phyloP scores from a whole-genome alignment of 2,329 filamentous ascomycete species.

The Penicillium olsonii region DNA sequence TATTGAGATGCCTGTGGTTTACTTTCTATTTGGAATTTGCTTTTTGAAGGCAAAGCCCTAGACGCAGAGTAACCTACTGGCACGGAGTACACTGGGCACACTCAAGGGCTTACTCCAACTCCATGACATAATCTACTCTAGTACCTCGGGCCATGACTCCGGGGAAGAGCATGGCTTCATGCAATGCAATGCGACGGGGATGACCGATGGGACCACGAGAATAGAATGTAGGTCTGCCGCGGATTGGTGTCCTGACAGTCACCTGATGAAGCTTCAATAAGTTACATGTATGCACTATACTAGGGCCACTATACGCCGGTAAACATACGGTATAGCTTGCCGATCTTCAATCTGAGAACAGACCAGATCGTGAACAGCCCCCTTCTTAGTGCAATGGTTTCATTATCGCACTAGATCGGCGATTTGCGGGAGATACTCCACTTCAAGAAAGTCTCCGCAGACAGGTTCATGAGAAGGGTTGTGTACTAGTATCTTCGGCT shows the following conservation, averaged over 20 bases:
- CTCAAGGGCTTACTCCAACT: background rate
- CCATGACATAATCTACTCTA: conserved; percentile 5
- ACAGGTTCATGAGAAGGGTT: conserved; percentile 11
- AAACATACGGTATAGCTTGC: conserved; percentile 9
- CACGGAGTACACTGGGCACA: too few species aligned
- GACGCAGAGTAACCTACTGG: too few species aligned
- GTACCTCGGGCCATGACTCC: conserved; percentile 10
- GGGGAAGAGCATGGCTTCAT: conserved; percentile 23
- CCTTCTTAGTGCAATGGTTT: conserved; percentile 1
- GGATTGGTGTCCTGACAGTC: conserved; percentile 20
- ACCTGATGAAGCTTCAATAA: conserved; percentile 19
- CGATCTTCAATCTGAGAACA: conserved; percentile 26
- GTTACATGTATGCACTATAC: background rate
- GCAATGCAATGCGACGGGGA: conserved; percentile 30
- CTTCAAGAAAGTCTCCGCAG: conserved; percentile 10
- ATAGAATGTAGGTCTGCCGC: conserved; percentile 3
- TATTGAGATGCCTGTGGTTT: background rate
- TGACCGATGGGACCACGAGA: conserved; percentile 23
- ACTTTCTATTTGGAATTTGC: background rate
- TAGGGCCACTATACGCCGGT: background rate
- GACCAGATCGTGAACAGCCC: conserved; percentile 26
- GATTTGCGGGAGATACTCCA: conserved; percentile 25
- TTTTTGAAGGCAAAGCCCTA: too few species aligned
- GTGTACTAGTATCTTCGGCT: background rate
- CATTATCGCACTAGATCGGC: conserved; percentile 22